Evolutionary conservation across 2,329 filamentous ascomycete genomes (phyloP).

Genomic region (Pseudocercospora musae): DNA sequence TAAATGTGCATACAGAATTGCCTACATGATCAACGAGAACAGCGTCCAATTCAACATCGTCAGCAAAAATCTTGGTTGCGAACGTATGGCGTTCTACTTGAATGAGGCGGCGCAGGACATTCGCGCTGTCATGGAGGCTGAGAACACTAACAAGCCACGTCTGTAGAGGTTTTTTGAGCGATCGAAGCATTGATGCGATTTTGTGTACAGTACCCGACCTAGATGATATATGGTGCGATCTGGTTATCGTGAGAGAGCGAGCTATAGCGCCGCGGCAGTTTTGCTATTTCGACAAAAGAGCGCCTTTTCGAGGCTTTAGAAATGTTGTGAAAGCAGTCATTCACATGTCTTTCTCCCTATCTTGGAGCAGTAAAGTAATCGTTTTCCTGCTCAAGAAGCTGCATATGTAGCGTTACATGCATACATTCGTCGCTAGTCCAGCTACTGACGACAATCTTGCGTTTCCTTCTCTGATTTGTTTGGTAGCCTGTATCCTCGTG

Average conservation of each 20-base stretch:
- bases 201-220: not conserved
- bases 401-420: not conserved
- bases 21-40: constrained; percentile 99
- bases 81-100: constrained; percentile 93
- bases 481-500: not conserved
- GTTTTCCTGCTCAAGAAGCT: not conserved
- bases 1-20: constrained; percentile 56
- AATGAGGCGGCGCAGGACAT: constrained; percentile 91
- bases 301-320: not conserved
- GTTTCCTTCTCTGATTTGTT: not conserved
- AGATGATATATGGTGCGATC: constrained; percentile 1
- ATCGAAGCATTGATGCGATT: not conserved
- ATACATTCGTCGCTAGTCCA: not conserved
- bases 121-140: constrained; percentile 78
- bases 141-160: constrained; percentile 34
- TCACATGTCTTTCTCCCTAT: not conserved
- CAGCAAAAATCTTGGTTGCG: constrained; percentile 84
- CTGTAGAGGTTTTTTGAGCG: constrained; percentile 4
- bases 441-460: not conserved
- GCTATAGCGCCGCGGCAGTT: not conserved
- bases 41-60: constrained; percentile 98
- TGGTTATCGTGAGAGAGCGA: not conserved
- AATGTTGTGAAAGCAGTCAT: not conserved
- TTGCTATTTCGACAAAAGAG: not conserved
- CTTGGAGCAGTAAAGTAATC: not conserved